Conservation (phyloP, 257 asterid species). For the Solanum acaule region DNA sequence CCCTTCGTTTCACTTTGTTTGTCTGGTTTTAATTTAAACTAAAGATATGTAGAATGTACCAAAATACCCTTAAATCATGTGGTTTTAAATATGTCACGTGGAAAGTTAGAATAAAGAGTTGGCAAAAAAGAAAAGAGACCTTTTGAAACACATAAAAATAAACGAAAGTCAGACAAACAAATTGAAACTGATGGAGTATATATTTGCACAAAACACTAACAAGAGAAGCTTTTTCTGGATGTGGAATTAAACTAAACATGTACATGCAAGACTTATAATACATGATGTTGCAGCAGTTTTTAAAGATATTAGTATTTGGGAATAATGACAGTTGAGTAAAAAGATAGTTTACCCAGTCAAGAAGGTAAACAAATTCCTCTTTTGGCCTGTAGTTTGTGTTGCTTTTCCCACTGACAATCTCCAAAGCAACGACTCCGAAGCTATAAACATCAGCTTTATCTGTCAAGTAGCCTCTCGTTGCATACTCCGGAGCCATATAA, state of each 20-base stretch:
- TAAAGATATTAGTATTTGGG: too few species aligned
- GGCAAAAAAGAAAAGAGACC: too few species aligned
- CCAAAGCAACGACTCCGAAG: constrained; percentile 32
- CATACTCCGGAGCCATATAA: constrained; percentile 42
- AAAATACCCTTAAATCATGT: too few species aligned
- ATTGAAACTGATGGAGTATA: background rate
- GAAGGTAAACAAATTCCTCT: constrained; percentile 45
- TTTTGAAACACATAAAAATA: too few species aligned
- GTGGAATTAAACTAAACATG: background rate
- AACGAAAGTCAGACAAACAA: background rate
- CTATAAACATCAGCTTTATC: constrained; percentile 43
- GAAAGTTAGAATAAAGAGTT: too few species aligned
- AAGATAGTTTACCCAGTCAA: constrained; percentile 28
- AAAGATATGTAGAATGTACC: too few species aligned
- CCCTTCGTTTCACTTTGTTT: too few species aligned
- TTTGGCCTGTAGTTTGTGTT: constrained; percentile 39
- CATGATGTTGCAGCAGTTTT: background rate
- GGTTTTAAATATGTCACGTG: too few species aligned
- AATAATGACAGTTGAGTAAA: background rate
- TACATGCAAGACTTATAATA: background rate
- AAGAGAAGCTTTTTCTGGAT: background rate
- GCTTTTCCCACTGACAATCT: constrained; percentile 39
- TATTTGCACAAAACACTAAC: background rate
- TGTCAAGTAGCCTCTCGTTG: constrained; percentile 40
- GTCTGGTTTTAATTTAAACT: too few species aligned